Conservation (phyloP, 2,329 filamentous ascomycete genomes). For the Aspergillus sp. region DNA sequence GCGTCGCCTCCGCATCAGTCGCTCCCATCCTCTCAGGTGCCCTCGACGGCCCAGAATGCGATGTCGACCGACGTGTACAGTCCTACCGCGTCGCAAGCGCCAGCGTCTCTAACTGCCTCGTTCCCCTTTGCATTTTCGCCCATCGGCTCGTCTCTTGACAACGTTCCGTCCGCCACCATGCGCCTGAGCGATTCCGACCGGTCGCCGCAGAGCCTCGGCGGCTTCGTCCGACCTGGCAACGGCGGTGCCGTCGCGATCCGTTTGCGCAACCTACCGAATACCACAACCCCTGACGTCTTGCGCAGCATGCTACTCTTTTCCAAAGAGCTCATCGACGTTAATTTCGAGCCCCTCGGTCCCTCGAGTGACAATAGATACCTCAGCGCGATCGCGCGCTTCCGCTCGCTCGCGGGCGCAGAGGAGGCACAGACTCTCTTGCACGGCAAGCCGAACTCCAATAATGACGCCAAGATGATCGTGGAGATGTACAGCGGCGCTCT, state of each 20-base stretch:
- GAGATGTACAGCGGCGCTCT: conserved; percentile 51
- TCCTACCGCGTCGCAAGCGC: conserved; percentile 37
- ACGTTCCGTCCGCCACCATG: conserved; percentile 30
- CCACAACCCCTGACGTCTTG: conserved; percentile 58
- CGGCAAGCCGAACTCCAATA: conserved; percentile 62
- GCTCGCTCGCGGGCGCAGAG: conserved; percentile 56
- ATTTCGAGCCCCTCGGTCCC: conserved; percentile 55
- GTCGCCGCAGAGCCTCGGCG: conserved; percentile 36
- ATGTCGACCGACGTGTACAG: conserved; percentile 46
- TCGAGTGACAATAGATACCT: conserved; percentile 58
- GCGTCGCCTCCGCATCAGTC: conserved; percentile 38
- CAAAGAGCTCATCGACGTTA: conserved; percentile 60
- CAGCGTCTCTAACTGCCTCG: conserved; percentile 32
- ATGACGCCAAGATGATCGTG: conserved; percentile 58
- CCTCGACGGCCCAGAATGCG: conserved; percentile 42
- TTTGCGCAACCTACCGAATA: conserved; percentile 60
- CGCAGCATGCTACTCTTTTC: conserved; percentile 66
- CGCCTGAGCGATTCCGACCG: conserved; percentile 36
- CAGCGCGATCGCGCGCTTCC: conserved; percentile 60
- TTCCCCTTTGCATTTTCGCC: conserved; percentile 41
- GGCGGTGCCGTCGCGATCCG: conserved; percentile 52
- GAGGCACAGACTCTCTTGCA: conserved; percentile 60
- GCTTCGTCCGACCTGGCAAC: conserved; percentile 30
- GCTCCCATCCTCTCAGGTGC: conserved; percentile 33
- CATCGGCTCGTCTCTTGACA: conserved; percentile 39